A percentile compares a stretch with the other conserved stretches of the same genome.
Evolutionary conservation across 371 early-diverging fungal genomes (phyloP).

Genomic region (Lichtheimia ramosa): DNA sequence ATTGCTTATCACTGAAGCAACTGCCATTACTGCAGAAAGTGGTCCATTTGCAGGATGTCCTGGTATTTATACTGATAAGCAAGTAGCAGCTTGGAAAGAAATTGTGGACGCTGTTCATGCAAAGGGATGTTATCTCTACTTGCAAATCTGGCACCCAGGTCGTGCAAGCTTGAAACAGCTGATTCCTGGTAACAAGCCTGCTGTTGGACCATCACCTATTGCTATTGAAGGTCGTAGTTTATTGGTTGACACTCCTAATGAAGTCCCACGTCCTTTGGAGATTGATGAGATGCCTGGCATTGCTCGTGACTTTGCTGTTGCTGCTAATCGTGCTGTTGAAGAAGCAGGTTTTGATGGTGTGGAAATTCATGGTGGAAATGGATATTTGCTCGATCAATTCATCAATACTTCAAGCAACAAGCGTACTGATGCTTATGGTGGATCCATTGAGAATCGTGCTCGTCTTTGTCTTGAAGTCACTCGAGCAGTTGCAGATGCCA

Average conservation of each 20-base stretch:
- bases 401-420: conserved; percentile 33
- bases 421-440: conserved; percentile 66
- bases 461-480: conserved; percentile 48
- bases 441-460: conserved; percentile 50
- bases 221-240: conserved; percentile 12
- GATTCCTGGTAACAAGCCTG: conserved; percentile 6
- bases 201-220: conserved; percentile 20
- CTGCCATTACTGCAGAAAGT: conserved; percentile 44
- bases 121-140: conserved; percentile 55
- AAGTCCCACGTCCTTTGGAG: conserved; percentile 20
- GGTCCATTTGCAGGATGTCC: conserved; percentile 37
- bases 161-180: conserved; percentile 6
- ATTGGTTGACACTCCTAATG: conserved; percentile 37
- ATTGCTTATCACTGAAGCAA: conserved; percentile 60
- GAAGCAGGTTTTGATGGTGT: conserved; percentile 68
- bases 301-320: conserved; percentile 38
- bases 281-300: conserved; percentile 40
- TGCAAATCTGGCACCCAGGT: conserved; percentile 40
- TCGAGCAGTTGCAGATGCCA: conserved; percentile 24
- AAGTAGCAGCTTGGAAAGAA: conserved; percentile 59
- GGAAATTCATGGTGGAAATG: conserved; percentile 71
- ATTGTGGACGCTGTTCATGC: conserved; percentile 59
- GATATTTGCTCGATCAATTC: conserved; percentile 61
- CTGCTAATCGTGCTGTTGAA: conserved; percentile 36
- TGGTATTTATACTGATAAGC: conserved; percentile 51